Base-by-base conservation (phyloP, 495 filamentous ascomycete species). In the Chaetomidium leptoderma region DNA sequence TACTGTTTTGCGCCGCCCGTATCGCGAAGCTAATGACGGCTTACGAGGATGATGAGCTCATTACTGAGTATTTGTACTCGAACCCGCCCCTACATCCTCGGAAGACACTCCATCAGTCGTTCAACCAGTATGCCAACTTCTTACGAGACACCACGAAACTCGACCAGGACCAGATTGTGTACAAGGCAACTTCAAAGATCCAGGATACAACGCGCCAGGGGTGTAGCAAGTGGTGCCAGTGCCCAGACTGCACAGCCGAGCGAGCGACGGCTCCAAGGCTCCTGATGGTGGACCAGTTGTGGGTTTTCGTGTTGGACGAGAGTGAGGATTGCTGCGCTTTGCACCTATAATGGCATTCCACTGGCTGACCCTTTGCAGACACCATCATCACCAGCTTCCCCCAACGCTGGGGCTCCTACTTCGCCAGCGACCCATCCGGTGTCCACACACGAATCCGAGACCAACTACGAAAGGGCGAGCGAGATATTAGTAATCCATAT, bases 141-240 rank as follows among this genome's bases (percentile, higher is more conserved):
- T 8, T 60, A 17, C 50, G 50, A 13, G 58, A 60, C 35, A 60
- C 58, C 6, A 52, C 33, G n/a, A 36, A 29, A n/a, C 50, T 60
- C 9, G 58, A 60, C 26, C 30, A 54, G 26, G 51, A 60, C 5
- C 58, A 60, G 44, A 60, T 60, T 36, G 58, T 60, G 9, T 60
- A 60, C 58, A 50, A 48, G 27, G 58, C 58, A 16, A 60, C 58
- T 6, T 51, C 51, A 6, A 45, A 36, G 14, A 24, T 43, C 23
- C 40, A 29, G 23, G 52, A 55, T 14, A 36, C 58, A 3, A 48
- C 51, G 1, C 56, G 56, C n/a, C 35, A 53, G 9, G 44, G 53
- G 7, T 60, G 58, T 17, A 60, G 52, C 36, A 55, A 55, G 27
- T 60, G 39, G 39, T 60, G 58, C 10, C 58, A 60, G 35, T 60